Evolutionary conservation across 2,329 filamentous ascomycete species (phyloP), one percentile per base, ranked within the genome.

Genomic region (Pestalotiopsis sp.): DNA sequence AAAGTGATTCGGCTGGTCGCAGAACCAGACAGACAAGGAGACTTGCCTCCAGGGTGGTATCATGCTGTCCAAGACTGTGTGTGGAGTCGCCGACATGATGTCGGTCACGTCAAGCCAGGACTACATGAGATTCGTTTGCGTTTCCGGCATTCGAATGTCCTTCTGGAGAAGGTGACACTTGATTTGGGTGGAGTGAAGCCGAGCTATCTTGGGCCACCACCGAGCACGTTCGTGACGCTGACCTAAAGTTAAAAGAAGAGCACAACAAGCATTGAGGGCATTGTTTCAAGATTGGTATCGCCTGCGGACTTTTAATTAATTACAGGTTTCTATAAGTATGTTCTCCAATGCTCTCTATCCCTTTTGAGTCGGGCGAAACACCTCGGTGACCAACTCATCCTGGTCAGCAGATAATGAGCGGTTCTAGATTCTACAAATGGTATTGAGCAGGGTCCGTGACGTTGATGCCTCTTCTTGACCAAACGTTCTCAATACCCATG

Each of bases 21-120:
- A 3, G 77, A 83, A 60, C 83, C 81, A 27, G 80, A 84, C 3
- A 41, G 25, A 5, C 79, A 83, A 31, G 81, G 79, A 68, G 83
- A 80, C 69, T 80, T 75, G 69, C 86, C 87, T 1, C 81, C 81
- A 0, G 82, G 81, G 6, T 89, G 86, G 86, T 76, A 80, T 6
- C 73, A 74, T 11, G 84, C 84, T 0, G 86, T 87, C 1, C 83
- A 84, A 14, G 82, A 87, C 65, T 76, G 82, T 36, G 83, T 84
- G 7, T 88, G 86, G 86, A 79, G 77, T 4, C 84, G 82, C 65
- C 81, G 78, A 17, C 78, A 80, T 23, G 72, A 73, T 7, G 20
- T 80, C 7, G 73, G 75, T 2, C 68, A 67, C 4, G 68, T 75
- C 0, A 41, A 56, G 0, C 62, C 68, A 17, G 80, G 80, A 0